These are phyloP conservation scores for Liquidambar formosana DNA, from an alignment of 164 flowering plant genomes.

Conservation along the genomic window DNA sequence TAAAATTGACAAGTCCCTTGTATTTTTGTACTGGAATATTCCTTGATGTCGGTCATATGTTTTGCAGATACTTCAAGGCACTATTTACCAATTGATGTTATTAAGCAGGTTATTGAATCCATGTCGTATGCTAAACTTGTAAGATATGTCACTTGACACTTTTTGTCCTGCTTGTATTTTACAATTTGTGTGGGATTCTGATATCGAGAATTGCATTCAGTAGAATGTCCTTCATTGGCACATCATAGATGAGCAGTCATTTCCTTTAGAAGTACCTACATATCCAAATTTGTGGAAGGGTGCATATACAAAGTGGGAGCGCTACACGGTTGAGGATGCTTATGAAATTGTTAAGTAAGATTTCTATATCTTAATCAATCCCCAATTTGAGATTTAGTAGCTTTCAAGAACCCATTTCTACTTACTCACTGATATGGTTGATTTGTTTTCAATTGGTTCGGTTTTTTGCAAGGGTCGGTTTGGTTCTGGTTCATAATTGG, in stretches of 20 bases:
- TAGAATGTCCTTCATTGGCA: slow-evolving; percentile 99
- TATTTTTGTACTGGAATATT: background rate
- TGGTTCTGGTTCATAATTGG: background rate
- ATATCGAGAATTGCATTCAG: slow-evolving; percentile 45
- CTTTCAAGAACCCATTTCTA: background rate
- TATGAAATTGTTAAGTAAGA: slow-evolving; percentile 82
- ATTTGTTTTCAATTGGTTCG: background rate
- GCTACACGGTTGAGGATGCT: slow-evolving; percentile 92
- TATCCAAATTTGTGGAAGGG: slow-evolving; percentile 96
- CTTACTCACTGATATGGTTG: background rate
- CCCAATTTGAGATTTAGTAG: background rate
- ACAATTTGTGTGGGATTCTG: slow-evolving; percentile 27
- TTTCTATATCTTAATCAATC: background rate
- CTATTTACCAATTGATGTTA: slow-evolving; percentile 69
- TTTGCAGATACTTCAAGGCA: slow-evolving; percentile 94
- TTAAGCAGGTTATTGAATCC: slow-evolving; percentile 87
- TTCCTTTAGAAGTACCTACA: slow-evolving; percentile 83
- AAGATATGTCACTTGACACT: slow-evolving; percentile 30
- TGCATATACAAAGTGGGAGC: slow-evolving; percentile 90
- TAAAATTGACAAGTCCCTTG: background rate
- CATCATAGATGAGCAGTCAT: slow-evolving; percentile 89
- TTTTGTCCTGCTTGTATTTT: background rate
- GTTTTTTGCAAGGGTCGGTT: background rate
- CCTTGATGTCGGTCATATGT: slow-evolving; percentile 11
- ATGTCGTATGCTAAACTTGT: slow-evolving; percentile 99